These are phyloP conservation scores for Stachybotrys chlorohalonatus DNA, from an alignment of 2,329 filamentous ascomycete genomes.

Conservation along the genomic window DNA sequence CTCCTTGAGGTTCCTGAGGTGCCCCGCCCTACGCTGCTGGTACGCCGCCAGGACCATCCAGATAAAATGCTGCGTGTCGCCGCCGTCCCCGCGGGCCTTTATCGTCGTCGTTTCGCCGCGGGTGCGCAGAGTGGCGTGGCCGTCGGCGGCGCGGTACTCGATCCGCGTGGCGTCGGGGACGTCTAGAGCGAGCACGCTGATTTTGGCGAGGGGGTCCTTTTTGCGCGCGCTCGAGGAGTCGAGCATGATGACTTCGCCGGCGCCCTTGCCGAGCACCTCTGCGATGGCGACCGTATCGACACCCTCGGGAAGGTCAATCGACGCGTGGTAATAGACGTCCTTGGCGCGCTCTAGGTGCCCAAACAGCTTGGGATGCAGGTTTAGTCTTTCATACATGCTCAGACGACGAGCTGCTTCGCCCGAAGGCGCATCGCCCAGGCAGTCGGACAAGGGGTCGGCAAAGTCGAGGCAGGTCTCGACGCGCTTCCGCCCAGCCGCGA, in stretches of 20 bases:
- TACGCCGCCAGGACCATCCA: constrained; percentile 45
- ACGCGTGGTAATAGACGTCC: constrained; percentile 25
- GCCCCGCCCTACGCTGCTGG: constrained; percentile 18
- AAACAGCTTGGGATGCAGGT: background rate
- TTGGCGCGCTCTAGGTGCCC: background rate
- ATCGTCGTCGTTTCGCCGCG: constrained; percentile 17
- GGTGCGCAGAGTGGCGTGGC: constrained; percentile 20
- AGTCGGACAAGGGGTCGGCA: background rate
- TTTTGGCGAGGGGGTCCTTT: constrained; percentile 37
- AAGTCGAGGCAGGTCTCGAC: constrained; percentile 3
- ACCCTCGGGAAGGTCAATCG: constrained; percentile 33
- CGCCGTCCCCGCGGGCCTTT: constrained; percentile 10
- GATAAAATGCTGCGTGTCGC: constrained; percentile 22
- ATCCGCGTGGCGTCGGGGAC: constrained; percentile 46
- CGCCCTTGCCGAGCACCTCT: constrained; percentile 33
- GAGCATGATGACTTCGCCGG: constrained; percentile 42
- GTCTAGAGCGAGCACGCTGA: constrained; percentile 65
- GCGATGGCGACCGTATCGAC: constrained; percentile 45
- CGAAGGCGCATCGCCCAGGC: background rate
- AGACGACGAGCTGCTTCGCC: background rate
- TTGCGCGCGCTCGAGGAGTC: constrained; percentile 49
- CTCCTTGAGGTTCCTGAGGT: constrained; percentile 7
- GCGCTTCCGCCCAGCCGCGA: constrained; percentile 6
- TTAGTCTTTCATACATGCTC: background rate
- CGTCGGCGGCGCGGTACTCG: constrained; percentile 46